Evolutionary conservation across 306 rosid genomes (phyloP).

Genomic region (Bauhinia variegata): DNA sequence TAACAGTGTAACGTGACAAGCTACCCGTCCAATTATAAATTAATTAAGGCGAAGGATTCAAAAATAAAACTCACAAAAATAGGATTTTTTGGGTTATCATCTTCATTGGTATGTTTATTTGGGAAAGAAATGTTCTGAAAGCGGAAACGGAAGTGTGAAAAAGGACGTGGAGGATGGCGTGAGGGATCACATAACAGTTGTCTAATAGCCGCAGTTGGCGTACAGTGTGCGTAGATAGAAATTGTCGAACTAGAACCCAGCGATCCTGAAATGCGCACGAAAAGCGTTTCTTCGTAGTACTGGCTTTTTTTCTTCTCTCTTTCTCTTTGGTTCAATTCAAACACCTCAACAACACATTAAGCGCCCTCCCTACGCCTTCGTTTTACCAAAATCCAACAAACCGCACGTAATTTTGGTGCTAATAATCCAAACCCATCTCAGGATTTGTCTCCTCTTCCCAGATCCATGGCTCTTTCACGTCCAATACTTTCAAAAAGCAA

Average conservation of each 20-base stretch:
- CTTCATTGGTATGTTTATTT: too few relatives aligned
- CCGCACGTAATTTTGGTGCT: slow-evolving; percentile 53
- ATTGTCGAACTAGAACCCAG: slow-evolving; percentile 17
- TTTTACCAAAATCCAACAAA: slow-evolving; percentile 43
- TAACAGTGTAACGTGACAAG: too few relatives aligned
- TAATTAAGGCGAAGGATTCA: too few relatives aligned
- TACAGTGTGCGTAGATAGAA: not conserved
- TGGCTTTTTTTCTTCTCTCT: slow-evolving; percentile 21
- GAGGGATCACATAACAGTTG: slow-evolving; percentile 9
- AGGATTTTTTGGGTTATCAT: too few relatives aligned
- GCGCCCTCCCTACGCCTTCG: slow-evolving; percentile 22
- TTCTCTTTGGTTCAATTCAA: slow-evolving; percentile 30
- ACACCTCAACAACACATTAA: not conserved
- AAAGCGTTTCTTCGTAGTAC: not conserved
- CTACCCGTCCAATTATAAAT: too few relatives aligned
- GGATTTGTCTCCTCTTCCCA: slow-evolving; percentile 45
- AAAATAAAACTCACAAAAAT: too few relatives aligned
- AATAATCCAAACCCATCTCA: slow-evolving; percentile 44
- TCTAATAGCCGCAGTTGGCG: not conserved
- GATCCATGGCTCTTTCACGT: slow-evolving; percentile 56
- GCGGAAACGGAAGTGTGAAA: too few relatives aligned
- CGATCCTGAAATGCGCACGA: slow-evolving; percentile 1
- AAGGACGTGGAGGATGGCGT: not conserved
- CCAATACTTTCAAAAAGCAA: not conserved
- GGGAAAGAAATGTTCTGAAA: too few relatives aligned